Evolutionary conservation across 768 basidiomycete genomes (phyloP).

Genomic region (Galerina sulciceps): DNA sequence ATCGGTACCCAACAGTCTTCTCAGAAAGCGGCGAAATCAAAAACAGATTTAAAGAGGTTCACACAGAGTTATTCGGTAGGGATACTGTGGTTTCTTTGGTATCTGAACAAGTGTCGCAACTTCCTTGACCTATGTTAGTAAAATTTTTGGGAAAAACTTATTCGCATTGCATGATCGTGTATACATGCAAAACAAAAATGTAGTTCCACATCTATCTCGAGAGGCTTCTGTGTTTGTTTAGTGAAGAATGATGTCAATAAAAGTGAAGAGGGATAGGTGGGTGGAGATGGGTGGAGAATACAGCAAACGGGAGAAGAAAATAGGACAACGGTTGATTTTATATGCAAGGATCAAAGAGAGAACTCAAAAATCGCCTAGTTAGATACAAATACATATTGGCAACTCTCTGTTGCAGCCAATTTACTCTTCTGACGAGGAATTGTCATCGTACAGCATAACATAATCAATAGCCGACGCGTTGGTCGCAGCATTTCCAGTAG

Average conservation of each 20-base stretch:
- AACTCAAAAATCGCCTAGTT: slow-evolving; percentile 1
- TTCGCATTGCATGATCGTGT: slow-evolving; percentile 20
- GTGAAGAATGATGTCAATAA: background rate
- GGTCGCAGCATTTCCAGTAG: slow-evolving; percentile 2
- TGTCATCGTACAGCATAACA: slow-evolving; percentile 74
- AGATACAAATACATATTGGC: slow-evolving; percentile 7
- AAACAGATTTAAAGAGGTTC: slow-evolving; percentile 28
- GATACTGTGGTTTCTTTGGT: slow-evolving; percentile 37
- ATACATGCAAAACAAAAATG: slow-evolving; percentile 15
- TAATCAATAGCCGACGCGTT: slow-evolving; percentile 50
- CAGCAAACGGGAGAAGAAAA: background rate
- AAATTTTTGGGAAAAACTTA: background rate
- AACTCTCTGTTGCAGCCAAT: background rate
- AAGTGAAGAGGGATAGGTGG: background rate
- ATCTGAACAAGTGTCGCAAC: background rate
- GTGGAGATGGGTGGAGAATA: background rate
- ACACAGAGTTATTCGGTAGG: slow-evolving; percentile 37
- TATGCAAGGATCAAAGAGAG: background rate
- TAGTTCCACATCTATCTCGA: background rate
- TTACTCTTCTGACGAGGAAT: slow-evolving; percentile 51
- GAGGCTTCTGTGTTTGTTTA: background rate
- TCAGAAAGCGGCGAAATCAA: background rate
- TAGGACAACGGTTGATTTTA: background rate
- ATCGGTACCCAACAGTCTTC: slow-evolving; percentile 26
- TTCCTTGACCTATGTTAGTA: background rate